Evolutionary conservation across 2,329 filamentous ascomycete species (phyloP), one percentile per base, ranked within the genome.

Genomic region (Aspergillus pseudoglaucus): DNA sequence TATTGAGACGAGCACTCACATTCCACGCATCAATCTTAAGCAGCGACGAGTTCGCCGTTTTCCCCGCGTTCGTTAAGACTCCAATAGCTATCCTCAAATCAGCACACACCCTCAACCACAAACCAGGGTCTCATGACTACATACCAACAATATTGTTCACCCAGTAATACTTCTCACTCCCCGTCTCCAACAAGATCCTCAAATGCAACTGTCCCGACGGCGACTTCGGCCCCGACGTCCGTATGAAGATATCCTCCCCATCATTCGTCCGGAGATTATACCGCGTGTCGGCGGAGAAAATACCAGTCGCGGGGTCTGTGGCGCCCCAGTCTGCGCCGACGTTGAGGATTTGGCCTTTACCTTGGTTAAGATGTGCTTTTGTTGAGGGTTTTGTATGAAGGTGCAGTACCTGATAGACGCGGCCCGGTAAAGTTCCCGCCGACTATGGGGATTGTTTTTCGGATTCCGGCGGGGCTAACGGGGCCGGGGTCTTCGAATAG

Each of bases 371-470:
- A 20, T 20, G 2, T 20, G 20, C 20, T 20, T 20, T 20, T 20
- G 27, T 14, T 32, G 12, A 14, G 2, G 27, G 27, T 2, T 8
- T n/a, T 25, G 6, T 10, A 14, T 25, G 7, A 14, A 17, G 18
- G 7, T 15, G 3, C 3, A 6, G 3, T 53, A 59, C 55, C 55
- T 2, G 52, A 56, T 10, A 59, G 38, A 46, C 50, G 46, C 25
- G 59, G 59, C 0, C 59, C 58, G 9, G 50, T 60, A 41, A 62
- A 61, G n/a, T 61, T 62, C 2, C 59, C 59, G 1, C 58, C 58
- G 0, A 61, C 53, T 14, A 62, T 62, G 6, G 56, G 59, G n/a
- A 62, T 60, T 4, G 59, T 48, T 4, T 46, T 50, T 14, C 59
- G 54, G 17, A 50, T 55, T 10, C 59, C 59, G 22, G 46, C 47